Percentiles rank a stretch among this genome's conserved stretches.
Conservation (phyloP, 1,139 yeast species). For the Debaryomyces robertsiae region DNA sequence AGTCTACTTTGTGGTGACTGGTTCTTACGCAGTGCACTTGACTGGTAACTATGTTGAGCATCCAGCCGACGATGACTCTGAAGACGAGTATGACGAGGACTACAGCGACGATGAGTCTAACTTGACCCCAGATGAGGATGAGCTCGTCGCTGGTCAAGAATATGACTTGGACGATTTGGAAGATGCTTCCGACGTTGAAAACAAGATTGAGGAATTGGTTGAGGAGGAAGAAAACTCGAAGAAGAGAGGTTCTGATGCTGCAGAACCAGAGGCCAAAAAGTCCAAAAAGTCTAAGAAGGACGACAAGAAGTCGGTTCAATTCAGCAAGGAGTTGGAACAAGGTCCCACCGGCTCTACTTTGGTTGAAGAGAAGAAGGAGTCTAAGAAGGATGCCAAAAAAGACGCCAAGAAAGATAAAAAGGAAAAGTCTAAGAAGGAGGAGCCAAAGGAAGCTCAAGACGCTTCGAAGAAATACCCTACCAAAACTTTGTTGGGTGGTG, state of each 20-base stretch:
- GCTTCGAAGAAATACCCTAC: constrained; percentile 53
- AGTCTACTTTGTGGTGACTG: constrained; percentile 90
- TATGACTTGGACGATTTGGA: constrained; percentile 77
- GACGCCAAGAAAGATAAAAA: constrained; percentile 17
- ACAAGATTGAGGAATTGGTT: constrained; percentile 60
- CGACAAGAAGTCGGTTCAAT: constrained; percentile 75
- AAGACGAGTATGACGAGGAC: constrained; percentile 51
- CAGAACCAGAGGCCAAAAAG: constrained; percentile 31
- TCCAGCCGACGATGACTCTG: constrained; percentile 76
- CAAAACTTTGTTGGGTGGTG: constrained; percentile 90
- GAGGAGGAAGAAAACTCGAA: constrained; percentile 52
- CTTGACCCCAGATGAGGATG: constrained; percentile 87
- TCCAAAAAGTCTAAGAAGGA: constrained; percentile 51
- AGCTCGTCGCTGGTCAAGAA: constrained; percentile 68
- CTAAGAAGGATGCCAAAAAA: constrained; percentile 20
- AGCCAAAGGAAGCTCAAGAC: constrained; percentile 27
- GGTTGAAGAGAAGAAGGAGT: constrained; percentile 30
- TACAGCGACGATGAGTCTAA: constrained; percentile 51
- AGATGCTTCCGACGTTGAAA: constrained; percentile 56
- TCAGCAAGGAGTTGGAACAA: constrained; percentile 87
- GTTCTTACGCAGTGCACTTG: constrained; percentile 90
- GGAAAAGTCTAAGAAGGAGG: constrained; percentile 24
- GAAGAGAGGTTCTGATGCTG: constrained; percentile 32
- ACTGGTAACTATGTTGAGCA: constrained; percentile 96
- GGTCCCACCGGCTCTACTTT: constrained; percentile 73